These are phyloP conservation scores for Neocatenulostroma microsporum DNA, from an alignment of 2,329 filamentous ascomycete species.

Conservation along the genomic window DNA sequence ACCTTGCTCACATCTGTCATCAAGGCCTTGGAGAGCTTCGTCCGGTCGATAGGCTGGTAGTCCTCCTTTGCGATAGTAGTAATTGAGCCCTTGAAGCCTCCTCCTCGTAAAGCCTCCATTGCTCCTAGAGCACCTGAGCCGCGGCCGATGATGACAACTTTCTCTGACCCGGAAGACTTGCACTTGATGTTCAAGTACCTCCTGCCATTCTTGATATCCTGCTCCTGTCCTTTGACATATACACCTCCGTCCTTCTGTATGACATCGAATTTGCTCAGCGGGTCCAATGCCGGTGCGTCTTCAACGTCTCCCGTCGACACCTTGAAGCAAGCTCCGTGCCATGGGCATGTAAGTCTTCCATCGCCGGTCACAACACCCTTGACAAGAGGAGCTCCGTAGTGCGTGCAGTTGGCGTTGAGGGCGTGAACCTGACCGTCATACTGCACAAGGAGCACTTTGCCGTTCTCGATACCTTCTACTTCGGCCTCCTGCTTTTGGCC, in stretches of 20 bases:
- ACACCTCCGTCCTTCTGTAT: slow-evolving; percentile 73
- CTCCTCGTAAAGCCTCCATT: slow-evolving; percentile 72
- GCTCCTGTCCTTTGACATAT: slow-evolving; percentile 75
- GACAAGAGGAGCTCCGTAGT: slow-evolving; percentile 84
- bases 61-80: slow-evolving; percentile 80
- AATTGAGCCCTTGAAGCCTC: slow-evolving; percentile 70
- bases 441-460: slow-evolving; percentile 81
- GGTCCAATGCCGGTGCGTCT: slow-evolving; percentile 82
- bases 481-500: slow-evolving; percentile 83
- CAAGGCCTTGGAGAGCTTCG: slow-evolving; percentile 91
- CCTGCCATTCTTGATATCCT: slow-evolving; percentile 66
- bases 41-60: slow-evolving; percentile 72
- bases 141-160: slow-evolving; percentile 76
- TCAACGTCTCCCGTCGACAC: slow-evolving; percentile 85
- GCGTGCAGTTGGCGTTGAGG: slow-evolving; percentile 72
- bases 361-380: slow-evolving; percentile 77
- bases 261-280: slow-evolving; percentile 75
- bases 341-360: slow-evolving; percentile 83
- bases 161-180: slow-evolving; percentile 47
- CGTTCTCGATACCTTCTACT: slow-evolving; percentile 78
- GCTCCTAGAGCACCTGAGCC: slow-evolving; percentile 77
- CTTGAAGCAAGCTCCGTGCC: slow-evolving; percentile 97
- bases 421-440: slow-evolving; percentile 69
- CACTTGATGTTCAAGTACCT: slow-evolving; percentile 69
- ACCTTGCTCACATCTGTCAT: slow-evolving; percentile 73